Base-by-base conservation (phyloP, 2,329 filamentous ascomycete species). In the Phialemonium atrogriseum region DNA sequence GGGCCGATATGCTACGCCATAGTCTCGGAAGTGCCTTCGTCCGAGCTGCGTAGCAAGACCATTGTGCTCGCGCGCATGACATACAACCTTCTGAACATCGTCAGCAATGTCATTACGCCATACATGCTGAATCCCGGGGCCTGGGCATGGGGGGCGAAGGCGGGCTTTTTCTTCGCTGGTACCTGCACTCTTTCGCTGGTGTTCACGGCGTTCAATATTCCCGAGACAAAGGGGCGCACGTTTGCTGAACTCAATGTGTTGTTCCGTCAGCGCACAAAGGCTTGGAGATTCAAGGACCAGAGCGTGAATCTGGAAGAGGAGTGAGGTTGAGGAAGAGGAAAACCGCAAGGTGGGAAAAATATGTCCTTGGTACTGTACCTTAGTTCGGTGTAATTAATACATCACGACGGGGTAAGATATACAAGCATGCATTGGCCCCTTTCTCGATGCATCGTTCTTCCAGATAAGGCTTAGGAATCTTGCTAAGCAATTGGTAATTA, bases 171-270 rank as follows among this genome's bases (percentile, higher is more conserved):
- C 48, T 67, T 60, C 57, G 58, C 55, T 7, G 56, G 45, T 21
- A 56, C 66, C 9, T 66, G 67, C 40, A 39, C 65, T 4, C 10
- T 61, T 4, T 66, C 64, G 20, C 50, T 64, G 3, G 30, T 59
- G 1, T 77, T 72, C 60, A 64, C 68, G 0, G 69, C 56, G 37
- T 68, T 68, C 44, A 65, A 62, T 12, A 54, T 72, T 5, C 69
- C 69, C 4, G 73, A 77, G 54, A 68, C 71, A 11, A 64, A 62
- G 35, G 68, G 62, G 6, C 59, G 67, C 22, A 70, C 67, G 0
- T 66, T 69, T 31, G 68, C 63, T 22, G 72, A 77, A 50, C 57
- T 77, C 2, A 71, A 76, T 31, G 50, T 66, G 9, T 49, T 77
- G 37, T 77, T 77, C 42, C 64, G 70, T 40, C 48, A 55, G 15